A percentile compares a stretch with the other conserved stretches of the same genome.
Evolutionary conservation across 2,329 filamentous ascomycete species (phyloP).

Genomic region (Thelonectria olida): DNA sequence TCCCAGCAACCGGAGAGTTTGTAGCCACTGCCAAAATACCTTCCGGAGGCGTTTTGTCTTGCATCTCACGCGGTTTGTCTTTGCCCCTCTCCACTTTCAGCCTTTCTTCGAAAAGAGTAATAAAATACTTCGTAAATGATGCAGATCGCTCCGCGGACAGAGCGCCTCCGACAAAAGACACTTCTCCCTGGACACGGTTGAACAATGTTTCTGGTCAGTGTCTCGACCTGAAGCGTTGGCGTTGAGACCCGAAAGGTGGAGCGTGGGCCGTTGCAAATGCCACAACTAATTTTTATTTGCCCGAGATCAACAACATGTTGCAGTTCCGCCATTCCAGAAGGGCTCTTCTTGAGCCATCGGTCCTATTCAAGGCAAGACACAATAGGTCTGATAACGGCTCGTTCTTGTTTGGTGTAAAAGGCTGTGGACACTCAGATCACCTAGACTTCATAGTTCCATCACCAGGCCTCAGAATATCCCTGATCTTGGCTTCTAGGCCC

Average conservation of each 20-base stretch:
- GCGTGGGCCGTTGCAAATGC: no score
- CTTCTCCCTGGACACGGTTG: no score
- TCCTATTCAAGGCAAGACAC: background rate
- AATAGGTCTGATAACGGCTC: background rate
- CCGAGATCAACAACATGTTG: background rate
- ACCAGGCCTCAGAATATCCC: background rate
- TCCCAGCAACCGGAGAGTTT: no score
- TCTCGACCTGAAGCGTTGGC: no score
- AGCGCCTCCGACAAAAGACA: background rate
- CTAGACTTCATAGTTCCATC: background rate
- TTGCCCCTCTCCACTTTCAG: constrained; percentile 30
- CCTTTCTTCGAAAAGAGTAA: no score
- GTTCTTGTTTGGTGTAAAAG: background rate
- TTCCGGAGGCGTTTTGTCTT: background rate
- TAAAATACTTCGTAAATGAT: no score
- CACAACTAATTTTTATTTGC: no score
- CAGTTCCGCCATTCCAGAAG: constrained; percentile 1
- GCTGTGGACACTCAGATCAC: background rate
- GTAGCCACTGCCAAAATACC: no score
- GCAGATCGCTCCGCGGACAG: background rate
- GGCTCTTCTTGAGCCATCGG: background rate
- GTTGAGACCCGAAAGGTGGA: no score
- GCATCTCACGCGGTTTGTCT: constrained; percentile 25
- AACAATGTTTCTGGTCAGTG: no score
- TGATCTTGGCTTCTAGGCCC: background rate